These are phyloP conservation scores for Pseudonectria foliicola DNA, from an alignment of 2,329 filamentous ascomycete species.

Conservation along the genomic window DNA sequence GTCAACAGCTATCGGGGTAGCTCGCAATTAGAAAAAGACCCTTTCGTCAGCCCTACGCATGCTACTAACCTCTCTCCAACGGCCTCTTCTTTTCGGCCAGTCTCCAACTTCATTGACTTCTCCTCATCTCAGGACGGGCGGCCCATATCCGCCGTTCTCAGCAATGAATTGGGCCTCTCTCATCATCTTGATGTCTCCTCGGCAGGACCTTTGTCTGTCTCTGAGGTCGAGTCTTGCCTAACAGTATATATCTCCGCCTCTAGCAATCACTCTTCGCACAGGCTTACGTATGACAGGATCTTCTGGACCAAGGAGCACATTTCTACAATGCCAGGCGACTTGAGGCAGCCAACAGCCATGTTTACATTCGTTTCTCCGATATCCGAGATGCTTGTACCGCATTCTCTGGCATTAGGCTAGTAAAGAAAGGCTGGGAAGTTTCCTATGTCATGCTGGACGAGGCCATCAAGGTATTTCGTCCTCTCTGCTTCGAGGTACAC, in stretches of 20 bases:
- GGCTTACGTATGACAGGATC: constrained; percentile 27
- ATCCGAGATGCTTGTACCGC: constrained; percentile 51
- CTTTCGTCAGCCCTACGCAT: constrained; percentile 40
- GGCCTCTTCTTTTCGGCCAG: constrained; percentile 54
- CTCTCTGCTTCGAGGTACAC: background rate
- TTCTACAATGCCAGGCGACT: constrained; percentile 33
- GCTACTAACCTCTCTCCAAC: constrained; percentile 53
- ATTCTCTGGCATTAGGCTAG: constrained; percentile 37
- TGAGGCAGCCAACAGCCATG: constrained; percentile 30
- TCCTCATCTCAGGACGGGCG: constrained; percentile 14
- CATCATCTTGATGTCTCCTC: constrained; percentile 38
- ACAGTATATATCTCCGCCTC: constrained; percentile 29
- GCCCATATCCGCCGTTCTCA: constrained; percentile 32
- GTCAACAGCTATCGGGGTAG: constrained; percentile 18
- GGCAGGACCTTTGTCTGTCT: constrained; percentile 19
- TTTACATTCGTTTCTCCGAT: constrained; percentile 52
- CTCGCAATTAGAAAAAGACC: constrained; percentile 39
- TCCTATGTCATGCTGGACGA: constrained; percentile 15
- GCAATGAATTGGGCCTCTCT: constrained; percentile 39
- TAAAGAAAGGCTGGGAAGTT: constrained; percentile 38
- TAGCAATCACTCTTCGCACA: constrained; percentile 1
- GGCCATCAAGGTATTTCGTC: constrained; percentile 6
- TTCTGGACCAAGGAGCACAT: constrained; percentile 26
- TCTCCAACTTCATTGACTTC: constrained; percentile 8
- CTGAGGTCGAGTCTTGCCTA: constrained; percentile 38